Conservation (phyloP, 352 stramenopile species). For the Thalassiosira pacifica region DNA sequence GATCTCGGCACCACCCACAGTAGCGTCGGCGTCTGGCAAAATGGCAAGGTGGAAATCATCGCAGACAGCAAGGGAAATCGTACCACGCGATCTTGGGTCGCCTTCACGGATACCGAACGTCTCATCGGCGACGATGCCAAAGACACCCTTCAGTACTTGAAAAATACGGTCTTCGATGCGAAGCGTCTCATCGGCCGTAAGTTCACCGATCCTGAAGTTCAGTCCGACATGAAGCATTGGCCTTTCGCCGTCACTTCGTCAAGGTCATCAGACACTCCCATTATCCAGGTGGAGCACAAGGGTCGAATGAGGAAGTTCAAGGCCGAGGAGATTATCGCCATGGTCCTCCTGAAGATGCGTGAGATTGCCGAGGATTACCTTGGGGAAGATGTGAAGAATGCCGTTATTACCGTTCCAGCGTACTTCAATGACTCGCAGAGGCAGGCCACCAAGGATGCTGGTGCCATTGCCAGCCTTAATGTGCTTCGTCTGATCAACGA, state of each 20-base stretch:
- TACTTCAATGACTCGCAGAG: conserved; percentile 99
- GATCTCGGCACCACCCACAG: conserved; percentile 93
- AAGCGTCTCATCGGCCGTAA: conserved; percentile 99
- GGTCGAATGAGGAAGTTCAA: conserved; percentile 90
- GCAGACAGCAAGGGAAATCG: conserved; percentile 96
- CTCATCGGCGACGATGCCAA: conserved; percentile 99
- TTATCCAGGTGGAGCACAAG: conserved; percentile 90
- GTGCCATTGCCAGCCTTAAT: conserved; percentile 96
- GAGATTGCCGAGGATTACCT: conserved; percentile 98
- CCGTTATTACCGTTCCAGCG: conserved; percentile 98
- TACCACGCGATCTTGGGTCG: conserved; percentile 98
- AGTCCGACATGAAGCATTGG: conserved; percentile 79
- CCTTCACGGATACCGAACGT: conserved; percentile 92
- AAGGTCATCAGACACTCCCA: conserved; percentile 90
- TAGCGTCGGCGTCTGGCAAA: conserved; percentile 94
- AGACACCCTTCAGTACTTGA: conserved; percentile 98
- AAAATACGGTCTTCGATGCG: conserved; percentile 99
- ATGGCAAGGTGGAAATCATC: conserved; percentile 98
- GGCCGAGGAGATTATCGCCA: conserved; percentile 99
- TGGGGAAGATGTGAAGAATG: conserved; percentile 94
- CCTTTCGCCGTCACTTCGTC: conserved; percentile 98
- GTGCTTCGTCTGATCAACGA: conserved; percentile 99
- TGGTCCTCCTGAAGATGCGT: conserved; percentile 99
- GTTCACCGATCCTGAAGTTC: conserved; percentile 96
- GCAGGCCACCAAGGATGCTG: conserved; percentile 99